Percentiles rank a stretch among this genome's conserved stretches.
Conservation (phyloP, 129 eudicot genomes). For the Chrysanthemum lavandulifolium region DNA sequence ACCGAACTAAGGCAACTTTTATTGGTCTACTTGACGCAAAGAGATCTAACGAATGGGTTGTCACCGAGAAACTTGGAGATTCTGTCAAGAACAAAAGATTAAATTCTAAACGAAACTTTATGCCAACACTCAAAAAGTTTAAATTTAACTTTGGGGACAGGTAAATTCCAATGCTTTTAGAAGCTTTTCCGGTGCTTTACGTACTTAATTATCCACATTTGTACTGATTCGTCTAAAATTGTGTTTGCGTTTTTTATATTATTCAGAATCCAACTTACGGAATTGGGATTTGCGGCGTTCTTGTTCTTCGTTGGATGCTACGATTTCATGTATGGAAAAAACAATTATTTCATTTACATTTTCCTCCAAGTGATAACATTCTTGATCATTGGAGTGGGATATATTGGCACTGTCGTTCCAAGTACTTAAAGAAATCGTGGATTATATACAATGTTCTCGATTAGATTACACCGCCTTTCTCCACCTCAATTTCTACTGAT, state of each 20-base stretch:
- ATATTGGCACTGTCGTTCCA: conserved; percentile 79
- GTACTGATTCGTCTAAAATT: neutral
- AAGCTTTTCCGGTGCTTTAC: no score
- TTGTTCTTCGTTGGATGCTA: conserved; percentile 82
- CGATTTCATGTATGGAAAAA: conserved; percentile 69
- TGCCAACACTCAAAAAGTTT: conserved; percentile 32
- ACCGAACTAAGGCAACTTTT: conserved; percentile 88
- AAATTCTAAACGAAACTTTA: conserved; percentile 25
- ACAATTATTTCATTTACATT: conserved; percentile 70
- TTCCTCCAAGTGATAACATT: conserved; percentile 87
- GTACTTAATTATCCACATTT: neutral
- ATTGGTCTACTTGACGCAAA: conserved; percentile 85
- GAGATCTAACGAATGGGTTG: conserved; percentile 96
- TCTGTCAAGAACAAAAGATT: conserved; percentile 59
- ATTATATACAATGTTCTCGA: neutral
- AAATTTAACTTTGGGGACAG: conserved; percentile 59
- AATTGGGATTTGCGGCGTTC: conserved; percentile 73
- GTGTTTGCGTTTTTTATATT: neutral
- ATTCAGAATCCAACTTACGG: conserved; percentile 60
- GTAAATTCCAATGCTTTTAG: conserved; percentile 22
- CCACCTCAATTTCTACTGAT: neutral
- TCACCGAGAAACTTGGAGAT: conserved; percentile 93
- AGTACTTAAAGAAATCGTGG: conserved; percentile 17
- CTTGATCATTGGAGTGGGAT: conserved; percentile 79
- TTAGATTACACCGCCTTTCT: conserved; percentile 1